Percentiles rank a stretch among this genome's conserved stretches.
phyloP scores from a whole-genome alignment of 768 basidiomycete genomes.

The Pulveroboletus sp. region DNA sequence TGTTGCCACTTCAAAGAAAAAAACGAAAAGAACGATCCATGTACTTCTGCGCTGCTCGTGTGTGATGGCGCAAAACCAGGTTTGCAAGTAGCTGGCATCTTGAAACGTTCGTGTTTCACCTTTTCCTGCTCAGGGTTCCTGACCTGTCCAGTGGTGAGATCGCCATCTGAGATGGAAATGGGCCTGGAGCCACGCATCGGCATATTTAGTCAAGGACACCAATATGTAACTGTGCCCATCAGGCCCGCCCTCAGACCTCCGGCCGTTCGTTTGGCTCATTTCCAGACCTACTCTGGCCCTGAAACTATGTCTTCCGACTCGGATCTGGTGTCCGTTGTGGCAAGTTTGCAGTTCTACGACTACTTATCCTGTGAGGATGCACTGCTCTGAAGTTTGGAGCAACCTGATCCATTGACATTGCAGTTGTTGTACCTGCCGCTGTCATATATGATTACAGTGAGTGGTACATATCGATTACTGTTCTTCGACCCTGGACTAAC shows the following conservation, averaged over 20 bases:
- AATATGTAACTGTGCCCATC: too few species aligned
- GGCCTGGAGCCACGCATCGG: background rate
- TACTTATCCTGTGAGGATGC: constrained; percentile 7
- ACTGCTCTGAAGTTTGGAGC: background rate
- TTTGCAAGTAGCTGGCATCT: background rate
- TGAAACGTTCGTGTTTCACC: background rate
- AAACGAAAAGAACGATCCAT: too few species aligned
- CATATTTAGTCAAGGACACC: background rate
- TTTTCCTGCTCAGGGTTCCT: background rate
- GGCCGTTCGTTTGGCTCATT: too few species aligned
- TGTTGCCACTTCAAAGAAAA: too few species aligned
- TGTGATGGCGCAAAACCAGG: background rate
- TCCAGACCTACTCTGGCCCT: too few species aligned
- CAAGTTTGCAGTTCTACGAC: constrained; percentile 6
- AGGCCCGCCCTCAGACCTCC: background rate
- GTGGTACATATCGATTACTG: background rate
- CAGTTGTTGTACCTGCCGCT: constrained; percentile 12
- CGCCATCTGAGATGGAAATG: background rate
- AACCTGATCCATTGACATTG: background rate
- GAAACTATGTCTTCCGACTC: constrained; percentile 13
- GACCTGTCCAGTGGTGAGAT: background rate
- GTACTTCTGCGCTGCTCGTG: background rate
- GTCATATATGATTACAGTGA: constrained; percentile 22
- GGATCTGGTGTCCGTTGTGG: constrained; percentile 1
- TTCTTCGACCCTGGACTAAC: background rate